Conservation (phyloP, 2,329 filamentous ascomycete species). For the Fusarium mexicanum region DNA sequence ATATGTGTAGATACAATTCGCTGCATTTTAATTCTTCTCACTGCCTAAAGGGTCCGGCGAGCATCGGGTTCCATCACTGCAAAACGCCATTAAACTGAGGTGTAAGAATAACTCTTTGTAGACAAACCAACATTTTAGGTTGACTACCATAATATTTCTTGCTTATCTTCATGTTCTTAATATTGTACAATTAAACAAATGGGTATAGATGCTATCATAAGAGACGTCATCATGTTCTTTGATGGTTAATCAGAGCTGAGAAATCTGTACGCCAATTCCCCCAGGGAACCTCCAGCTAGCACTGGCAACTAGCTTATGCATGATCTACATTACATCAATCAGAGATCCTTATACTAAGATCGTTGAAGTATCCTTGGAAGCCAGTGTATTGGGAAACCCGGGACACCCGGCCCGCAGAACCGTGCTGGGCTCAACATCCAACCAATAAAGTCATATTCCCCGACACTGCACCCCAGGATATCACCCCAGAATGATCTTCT, state of each 20-base stretch:
- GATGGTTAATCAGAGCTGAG: conserved; percentile 13
- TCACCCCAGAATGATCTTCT: conserved; percentile 14
- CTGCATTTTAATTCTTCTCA: neutral
- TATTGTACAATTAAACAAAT: conserved; percentile 31
- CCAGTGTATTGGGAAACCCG: conserved; percentile 8
- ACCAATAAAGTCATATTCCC: conserved; percentile 23
- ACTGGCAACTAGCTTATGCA: conserved; percentile 3
- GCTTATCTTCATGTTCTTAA: conserved; percentile 9
- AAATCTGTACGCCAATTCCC: conserved; percentile 22
- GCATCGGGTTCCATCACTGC: neutral
- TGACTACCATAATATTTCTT: neutral
- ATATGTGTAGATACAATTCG: neutral
- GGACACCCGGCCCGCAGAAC: conserved; percentile 35
- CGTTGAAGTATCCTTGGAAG: neutral
- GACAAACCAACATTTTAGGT: neutral
- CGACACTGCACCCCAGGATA: conserved; percentile 24
- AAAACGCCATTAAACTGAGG: neutral
- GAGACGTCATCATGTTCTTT: conserved; percentile 32
- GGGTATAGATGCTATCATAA: conserved; percentile 37
- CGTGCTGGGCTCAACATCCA: conserved; percentile 21
- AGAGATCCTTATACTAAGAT: conserved; percentile 2
- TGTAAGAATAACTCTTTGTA: neutral
- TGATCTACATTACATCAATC: conserved; percentile 15
- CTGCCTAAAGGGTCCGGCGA: neutral
- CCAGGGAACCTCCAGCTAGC: neutral